phyloP scores from a whole-genome alignment of 768 basidiomycete species.

The Lactarius akahatsu region DNA sequence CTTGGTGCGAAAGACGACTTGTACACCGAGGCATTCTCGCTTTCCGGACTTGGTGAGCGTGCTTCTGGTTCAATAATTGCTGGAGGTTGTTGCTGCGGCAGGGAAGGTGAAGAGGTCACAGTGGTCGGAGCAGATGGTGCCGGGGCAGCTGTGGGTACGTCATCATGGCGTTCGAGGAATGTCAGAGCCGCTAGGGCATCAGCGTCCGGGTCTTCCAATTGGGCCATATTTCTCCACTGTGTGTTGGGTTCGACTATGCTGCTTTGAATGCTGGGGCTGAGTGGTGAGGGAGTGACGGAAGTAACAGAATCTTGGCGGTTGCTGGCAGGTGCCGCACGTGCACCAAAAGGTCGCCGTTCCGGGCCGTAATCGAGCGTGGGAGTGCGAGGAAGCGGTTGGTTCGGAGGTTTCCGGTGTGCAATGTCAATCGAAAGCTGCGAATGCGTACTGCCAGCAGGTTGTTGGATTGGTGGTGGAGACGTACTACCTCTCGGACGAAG shows the following conservation, averaged over 20 bases:
- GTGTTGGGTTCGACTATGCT: slow-evolving; percentile 9
- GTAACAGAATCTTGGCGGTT: slow-evolving; percentile 19
- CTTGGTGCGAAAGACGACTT: slow-evolving; percentile 89
- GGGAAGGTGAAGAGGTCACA: slow-evolving; percentile 37
- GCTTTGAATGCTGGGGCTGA: slow-evolving; percentile 22
- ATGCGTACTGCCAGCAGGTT: not conserved
- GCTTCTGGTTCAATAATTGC: slow-evolving; percentile 33
- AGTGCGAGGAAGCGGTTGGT: slow-evolving; percentile 24
- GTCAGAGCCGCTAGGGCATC: slow-evolving; percentile 80
- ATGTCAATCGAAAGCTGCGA: slow-evolving; percentile 11
- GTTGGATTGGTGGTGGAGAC: slow-evolving; percentile 15
- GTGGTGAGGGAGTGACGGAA: slow-evolving; percentile 22
- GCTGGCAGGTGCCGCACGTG: slow-evolving; percentile 62
- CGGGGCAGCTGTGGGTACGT: slow-evolving; percentile 27
- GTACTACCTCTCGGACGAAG: slow-evolving; percentile 25
- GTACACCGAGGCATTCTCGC: slow-evolving; percentile 43
- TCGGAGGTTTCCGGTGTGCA: slow-evolving; percentile 29
- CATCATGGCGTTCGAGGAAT: slow-evolving; percentile 62
- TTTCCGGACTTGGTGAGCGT: slow-evolving; percentile 32
- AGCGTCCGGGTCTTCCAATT: slow-evolving; percentile 49
- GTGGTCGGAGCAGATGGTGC: slow-evolving; percentile 31
- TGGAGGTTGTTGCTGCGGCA: slow-evolving; percentile 32
- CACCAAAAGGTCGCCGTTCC: slow-evolving; percentile 64
- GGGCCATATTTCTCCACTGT: slow-evolving; percentile 12
- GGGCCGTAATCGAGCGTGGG: slow-evolving; percentile 26